Evolutionary conservation across 768 basidiomycete genomes (phyloP), one percentile per base, ranked within the genome.

Genomic region (Boletus eberwhitei): DNA sequence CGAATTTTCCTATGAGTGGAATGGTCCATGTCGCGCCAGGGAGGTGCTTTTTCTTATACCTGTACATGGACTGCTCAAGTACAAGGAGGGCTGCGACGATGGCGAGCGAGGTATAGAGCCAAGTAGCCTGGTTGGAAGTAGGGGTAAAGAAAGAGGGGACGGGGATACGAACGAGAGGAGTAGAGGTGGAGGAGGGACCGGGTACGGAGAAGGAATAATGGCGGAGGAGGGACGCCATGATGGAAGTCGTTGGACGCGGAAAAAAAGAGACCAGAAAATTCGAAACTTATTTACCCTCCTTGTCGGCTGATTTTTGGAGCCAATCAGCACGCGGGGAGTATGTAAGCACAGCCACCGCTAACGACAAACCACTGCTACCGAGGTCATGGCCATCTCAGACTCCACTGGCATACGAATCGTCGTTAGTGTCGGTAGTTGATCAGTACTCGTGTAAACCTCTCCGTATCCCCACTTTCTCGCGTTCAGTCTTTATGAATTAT

Each of bases 1-100:
- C 85, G 63, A 98, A 97, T 72, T 94, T 94, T 53, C 97, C 97
- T 52, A 99, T 98, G 65, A 99, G 65, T n/a, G 97, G 97, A 59
- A 97, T 94, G 13, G 93, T 97, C 94, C 93, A 98, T 67, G 71
- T 78, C 43, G 80, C 84, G 7, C 96, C 96, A 0, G 96, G 94
- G 8, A 98, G 81, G 62, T 88, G 82, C 19, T 79, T 82, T 67
- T 98, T 98, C 76, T 97, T 95, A 67, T 80, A 81, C 35, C 96
- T 79, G 72, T 96, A 99, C 19, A 94, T 82, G 32, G 81, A 76
- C 74, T 97, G 94, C 67, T 99, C 96, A 50, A 96, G 77, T 43
- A 84, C 75, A 47, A 99, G 84, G 39, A 99, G 82, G 13, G 87
- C 77, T 48, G 83, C 70, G 54, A 97, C 60, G 63, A 96, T 69